Conservation (phyloP, 2,329 filamentous ascomycete species). For the Graphiopsis chlorocephala region DNA sequence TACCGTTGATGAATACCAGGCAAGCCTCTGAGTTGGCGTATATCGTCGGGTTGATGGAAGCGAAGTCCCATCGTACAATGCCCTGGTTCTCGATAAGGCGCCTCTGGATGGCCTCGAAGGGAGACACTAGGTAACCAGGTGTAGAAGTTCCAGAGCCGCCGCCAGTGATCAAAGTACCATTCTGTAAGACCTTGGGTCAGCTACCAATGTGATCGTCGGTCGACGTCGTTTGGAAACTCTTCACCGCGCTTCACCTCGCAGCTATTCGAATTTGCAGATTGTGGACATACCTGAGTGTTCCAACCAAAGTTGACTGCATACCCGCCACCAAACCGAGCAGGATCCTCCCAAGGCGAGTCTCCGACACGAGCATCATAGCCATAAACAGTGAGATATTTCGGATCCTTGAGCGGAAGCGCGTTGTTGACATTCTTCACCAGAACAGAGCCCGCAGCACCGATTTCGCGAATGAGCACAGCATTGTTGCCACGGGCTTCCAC, state of each 20-base stretch:
- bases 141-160: conserved; percentile 42
- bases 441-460: conserved; percentile 57
- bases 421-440: conserved; percentile 63
- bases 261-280: not conserved
- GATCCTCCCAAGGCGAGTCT: conserved; percentile 36
- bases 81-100: conserved; percentile 29
- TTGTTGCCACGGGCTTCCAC: conserved; percentile 58
- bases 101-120: conserved; percentile 42
- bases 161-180: conserved; percentile 44
- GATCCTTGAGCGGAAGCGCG: conserved; percentile 50
- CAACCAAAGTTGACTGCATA: conserved; percentile 33
- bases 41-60: conserved; percentile 24
- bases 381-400: conserved; percentile 38
- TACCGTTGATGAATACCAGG: conserved; percentile 58
- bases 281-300: not conserved
- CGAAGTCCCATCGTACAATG: conserved; percentile 24
- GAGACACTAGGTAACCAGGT: conserved; percentile 39
- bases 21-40: conserved; percentile 35
- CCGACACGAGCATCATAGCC: conserved; percentile 37
- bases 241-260: not conserved
- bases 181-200: conserved; percentile 11
- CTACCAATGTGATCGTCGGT: not conserved
- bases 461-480: conserved; percentile 48
- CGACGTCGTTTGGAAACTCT: not conserved
- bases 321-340: conserved; percentile 37